phyloP scores from a whole-genome alignment of 306 rosid species.

The Begonia peltatifolia region DNA sequence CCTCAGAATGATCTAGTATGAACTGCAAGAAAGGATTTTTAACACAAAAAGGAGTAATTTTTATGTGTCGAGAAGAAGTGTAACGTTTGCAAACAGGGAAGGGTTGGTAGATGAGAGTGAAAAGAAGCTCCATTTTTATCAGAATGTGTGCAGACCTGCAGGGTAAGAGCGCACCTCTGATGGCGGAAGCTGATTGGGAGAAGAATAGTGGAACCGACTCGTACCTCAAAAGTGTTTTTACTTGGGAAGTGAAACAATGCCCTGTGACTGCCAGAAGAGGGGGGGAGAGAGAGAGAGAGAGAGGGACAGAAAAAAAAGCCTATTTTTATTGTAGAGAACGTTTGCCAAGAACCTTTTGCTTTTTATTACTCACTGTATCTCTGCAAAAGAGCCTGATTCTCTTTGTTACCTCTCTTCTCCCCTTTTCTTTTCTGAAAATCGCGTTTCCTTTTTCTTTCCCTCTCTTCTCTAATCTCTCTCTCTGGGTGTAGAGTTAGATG shows the following conservation, averaged over 20 bases:
- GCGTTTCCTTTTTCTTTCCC: not conserved
- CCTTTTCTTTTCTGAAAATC: not conserved
- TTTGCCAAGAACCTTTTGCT: conserved; percentile 4
- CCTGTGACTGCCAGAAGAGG: not conserved
- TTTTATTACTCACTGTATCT: not conserved
- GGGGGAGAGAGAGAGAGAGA: not conserved
- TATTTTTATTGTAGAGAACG: not conserved
- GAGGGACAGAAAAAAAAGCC: not conserved
- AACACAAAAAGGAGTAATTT: too few relatives aligned
- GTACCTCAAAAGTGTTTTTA: too few relatives aligned
- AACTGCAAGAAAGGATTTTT: too few relatives aligned
- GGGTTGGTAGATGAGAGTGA: too few relatives aligned
- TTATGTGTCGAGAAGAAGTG: too few relatives aligned
- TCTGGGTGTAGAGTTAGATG: not conserved
- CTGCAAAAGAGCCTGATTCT: conserved; percentile 2
- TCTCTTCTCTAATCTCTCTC: not conserved
- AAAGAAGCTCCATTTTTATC: too few relatives aligned
- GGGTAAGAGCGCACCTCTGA: too few relatives aligned
- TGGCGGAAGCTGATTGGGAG: too few relatives aligned
- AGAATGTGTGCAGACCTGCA: too few relatives aligned
- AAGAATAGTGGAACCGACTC: too few relatives aligned
- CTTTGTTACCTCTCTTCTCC: not conserved
- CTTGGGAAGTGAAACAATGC: not conserved
- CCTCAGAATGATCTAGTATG: too few relatives aligned
- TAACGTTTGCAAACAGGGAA: too few relatives aligned